Evolutionary conservation across 345 rosid genomes (phyloP).

Genomic region (Citrus inodora): DNA sequence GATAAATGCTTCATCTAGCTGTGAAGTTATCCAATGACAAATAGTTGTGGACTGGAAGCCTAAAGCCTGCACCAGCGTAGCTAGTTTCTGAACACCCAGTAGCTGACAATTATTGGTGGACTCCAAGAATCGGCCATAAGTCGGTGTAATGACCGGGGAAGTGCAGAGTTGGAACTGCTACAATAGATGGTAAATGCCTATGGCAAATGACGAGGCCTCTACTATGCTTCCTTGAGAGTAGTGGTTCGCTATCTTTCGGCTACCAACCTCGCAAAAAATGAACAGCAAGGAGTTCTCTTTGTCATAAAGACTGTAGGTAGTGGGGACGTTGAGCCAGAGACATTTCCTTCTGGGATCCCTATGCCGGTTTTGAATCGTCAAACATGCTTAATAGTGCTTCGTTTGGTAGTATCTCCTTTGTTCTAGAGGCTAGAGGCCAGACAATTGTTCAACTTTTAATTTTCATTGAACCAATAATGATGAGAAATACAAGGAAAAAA

Average conservation of each 20-base stretch:
- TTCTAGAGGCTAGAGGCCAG: no score
- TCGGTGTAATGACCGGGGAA: constrained; percentile 24
- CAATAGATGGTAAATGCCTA: constrained; percentile 28
- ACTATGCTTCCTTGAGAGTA: background rate
- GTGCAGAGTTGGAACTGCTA: constrained; percentile 30
- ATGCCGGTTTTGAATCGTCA: background rate
- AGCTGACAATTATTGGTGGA: constrained; percentile 20
- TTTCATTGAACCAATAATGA: no score
- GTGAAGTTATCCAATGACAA: constrained; percentile 30
- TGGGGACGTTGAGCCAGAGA: constrained; percentile 4
- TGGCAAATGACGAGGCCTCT: background rate
- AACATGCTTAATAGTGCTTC: background rate
- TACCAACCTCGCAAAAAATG: background rate
- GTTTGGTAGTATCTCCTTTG: background rate
- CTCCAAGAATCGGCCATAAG: constrained; percentile 16
- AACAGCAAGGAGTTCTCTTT: background rate
- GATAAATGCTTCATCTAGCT: constrained; percentile 26
- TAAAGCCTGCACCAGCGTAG: constrained; percentile 26
- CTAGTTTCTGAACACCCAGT: constrained; percentile 21
- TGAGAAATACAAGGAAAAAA: no score
- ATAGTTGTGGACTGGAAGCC: background rate
- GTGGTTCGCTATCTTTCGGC: background rate
- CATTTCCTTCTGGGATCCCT: background rate
- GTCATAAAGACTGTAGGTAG: background rate
- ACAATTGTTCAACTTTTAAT: no score